Evolutionary conservation across 2,329 filamentous ascomycete genomes (phyloP).

Genomic region (Trichoderma polysporum): DNA sequence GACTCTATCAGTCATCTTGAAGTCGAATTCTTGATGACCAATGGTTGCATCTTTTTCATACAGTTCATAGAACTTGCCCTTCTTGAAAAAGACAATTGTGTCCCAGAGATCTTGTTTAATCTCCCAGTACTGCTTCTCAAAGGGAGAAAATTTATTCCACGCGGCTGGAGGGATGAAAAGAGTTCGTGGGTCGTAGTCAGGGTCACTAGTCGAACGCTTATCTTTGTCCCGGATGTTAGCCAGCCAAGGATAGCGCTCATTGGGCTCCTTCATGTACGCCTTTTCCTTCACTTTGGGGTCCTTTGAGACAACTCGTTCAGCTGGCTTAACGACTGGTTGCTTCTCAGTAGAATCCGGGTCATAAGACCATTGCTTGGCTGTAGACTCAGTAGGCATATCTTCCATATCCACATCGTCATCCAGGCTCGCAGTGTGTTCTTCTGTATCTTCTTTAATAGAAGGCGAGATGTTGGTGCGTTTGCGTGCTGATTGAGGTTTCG

Average conservation of each 20-base stretch:
- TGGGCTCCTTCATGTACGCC: constrained; percentile 77
- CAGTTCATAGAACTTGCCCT: constrained; percentile 98
- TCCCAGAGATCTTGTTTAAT: constrained; percentile 99
- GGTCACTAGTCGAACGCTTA: constrained; percentile 71
- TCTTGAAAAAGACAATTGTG: constrained; percentile 98
- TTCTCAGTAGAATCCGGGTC: constrained; percentile 49
- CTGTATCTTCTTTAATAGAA: constrained; percentile 26
- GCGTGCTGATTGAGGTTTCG: constrained; percentile 52
- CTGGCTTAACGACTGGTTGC: constrained; percentile 37
- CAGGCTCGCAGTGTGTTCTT: constrained; percentile 40
- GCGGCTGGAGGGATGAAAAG: constrained; percentile 84
- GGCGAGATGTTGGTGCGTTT: constrained; percentile 63
- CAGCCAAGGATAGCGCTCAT: constrained; percentile 86
- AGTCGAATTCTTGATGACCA: constrained; percentile 92
- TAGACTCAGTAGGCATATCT: constrained; percentile 62
- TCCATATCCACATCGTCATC: constrained; percentile 54
- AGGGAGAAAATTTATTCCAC: constrained; percentile 82
- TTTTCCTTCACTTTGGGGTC: constrained; percentile 56
- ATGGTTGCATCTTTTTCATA: constrained; percentile 98
- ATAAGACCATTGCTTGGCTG: constrained; percentile 78
- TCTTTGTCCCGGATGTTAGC: constrained; percentile 84
- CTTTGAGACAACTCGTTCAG: constrained; percentile 30
- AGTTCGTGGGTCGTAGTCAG: constrained; percentile 87
- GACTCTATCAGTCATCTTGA: constrained; percentile 95
- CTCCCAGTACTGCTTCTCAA: constrained; percentile 98